phyloP scores from a whole-genome alignment of 106 monocot genomes.

The Dioscorea zingiberensis region DNA sequence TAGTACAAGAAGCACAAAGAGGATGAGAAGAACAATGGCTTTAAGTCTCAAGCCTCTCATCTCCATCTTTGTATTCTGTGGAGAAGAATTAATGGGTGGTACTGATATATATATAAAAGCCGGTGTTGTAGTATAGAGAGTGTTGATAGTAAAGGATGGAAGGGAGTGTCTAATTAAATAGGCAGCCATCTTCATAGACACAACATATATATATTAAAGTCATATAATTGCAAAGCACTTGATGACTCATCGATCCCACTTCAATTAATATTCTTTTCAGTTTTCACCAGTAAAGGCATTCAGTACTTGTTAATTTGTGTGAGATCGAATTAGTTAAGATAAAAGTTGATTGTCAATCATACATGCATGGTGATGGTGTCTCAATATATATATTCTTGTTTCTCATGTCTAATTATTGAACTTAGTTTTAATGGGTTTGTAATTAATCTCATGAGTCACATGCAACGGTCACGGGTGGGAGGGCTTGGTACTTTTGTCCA shows the following conservation, averaged over 20 bases:
- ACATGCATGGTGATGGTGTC: too few relatives aligned
- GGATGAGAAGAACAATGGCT: conserved; percentile 37
- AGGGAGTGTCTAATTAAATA: conserved; percentile 4
- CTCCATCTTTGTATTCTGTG: not conserved
- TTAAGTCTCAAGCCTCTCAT: conserved; percentile 31
- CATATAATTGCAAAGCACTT: too few relatives aligned
- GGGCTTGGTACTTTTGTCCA: conserved; percentile 17
- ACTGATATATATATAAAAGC: not conserved
- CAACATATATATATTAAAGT: too few relatives aligned
- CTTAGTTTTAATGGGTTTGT: too few relatives aligned
- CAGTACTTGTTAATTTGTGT: too few relatives aligned
- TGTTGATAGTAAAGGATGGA: not conserved
- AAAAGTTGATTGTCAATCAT: too few relatives aligned
- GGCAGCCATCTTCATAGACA: not conserved
- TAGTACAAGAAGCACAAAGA: conserved; percentile 29
- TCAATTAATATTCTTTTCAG: too few relatives aligned
- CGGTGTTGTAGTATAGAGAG: not conserved
- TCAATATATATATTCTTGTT: too few relatives aligned
- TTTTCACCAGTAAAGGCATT: too few relatives aligned
- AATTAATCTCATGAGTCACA: conserved; percentile 21
- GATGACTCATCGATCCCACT: too few relatives aligned
- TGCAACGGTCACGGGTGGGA: conserved; percentile 60
- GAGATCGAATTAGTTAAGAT: too few relatives aligned
- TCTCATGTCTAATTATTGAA: too few relatives aligned
- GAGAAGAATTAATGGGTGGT: conserved; percentile 1